Base-by-base conservation (phyloP, 2,329 filamentous ascomycete genomes). In the Phyllachora maydis region DNA sequence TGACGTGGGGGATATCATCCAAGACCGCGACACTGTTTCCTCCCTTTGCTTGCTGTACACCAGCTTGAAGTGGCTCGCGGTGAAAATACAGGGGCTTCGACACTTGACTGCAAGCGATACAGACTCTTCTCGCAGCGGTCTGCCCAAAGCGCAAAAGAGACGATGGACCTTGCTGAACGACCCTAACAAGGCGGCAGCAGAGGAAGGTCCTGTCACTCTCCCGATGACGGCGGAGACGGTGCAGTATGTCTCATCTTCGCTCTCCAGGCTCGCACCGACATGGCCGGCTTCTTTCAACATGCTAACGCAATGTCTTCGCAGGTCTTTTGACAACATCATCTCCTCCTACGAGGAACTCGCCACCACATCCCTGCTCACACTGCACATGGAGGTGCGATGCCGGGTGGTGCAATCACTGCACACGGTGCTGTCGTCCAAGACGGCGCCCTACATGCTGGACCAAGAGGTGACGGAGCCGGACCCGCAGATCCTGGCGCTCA, bases 31-130 rank as follows among this genome's bases (percentile, higher is more conserved):
- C 42, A 76, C 72, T 4, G 73, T 95, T 14, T 68, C 74, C 20
- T 75, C 75, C 4, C 53, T 98, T 4, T 93, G 83, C 35, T 62
- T 93, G 18, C 56, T 98, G 17, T 90, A 92, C 46, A 93, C 83
- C 23, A 93, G 83, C 52, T 91, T 95, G 81, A 88, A 90, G 55
- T 98, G 88, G 88, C 65, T 98, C 17, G 71, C 77, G 11, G 73
- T 73, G 35, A 88, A 85, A 49, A 69, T 91, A 19, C 54, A 61
- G n/a, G 60, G 77, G 27, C 58, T 98, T 25, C 67, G 88, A 19
- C 72, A 85, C 39, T 81, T 93, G 37, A 85, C 78, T 11, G 58
- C 63, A 24, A 68, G 74, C 30, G 68, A 77, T 21, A 64, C 66
- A 18, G 68, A 81, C 44, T 68, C 67, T 16, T 62, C 68, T 32